These are phyloP conservation scores for Dentipellis sp. DNA, from an alignment of 768 basidiomycete species.

Conservation along the genomic window DNA sequence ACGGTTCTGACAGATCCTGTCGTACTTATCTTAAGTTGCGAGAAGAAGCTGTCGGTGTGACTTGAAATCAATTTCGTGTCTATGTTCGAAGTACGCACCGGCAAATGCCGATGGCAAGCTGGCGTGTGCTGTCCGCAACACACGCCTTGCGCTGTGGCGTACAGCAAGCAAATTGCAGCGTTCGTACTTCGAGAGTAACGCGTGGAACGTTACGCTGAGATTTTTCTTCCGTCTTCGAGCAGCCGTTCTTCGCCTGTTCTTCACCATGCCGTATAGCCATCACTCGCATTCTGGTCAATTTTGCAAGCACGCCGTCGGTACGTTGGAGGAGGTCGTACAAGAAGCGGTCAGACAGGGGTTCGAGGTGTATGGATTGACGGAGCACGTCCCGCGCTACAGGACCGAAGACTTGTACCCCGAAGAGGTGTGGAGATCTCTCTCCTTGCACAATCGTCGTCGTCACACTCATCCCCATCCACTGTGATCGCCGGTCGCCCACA, in stretches of 20 bases:
- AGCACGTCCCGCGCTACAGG: constrained; percentile 90
- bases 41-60: too few species aligned
- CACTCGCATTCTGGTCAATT: constrained; percentile 94
- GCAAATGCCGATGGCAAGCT: too few species aligned
- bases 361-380: constrained; percentile 75
- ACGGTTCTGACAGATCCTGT: too few species aligned
- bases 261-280: constrained; percentile 63
- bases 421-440: constrained; percentile 50
- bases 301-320: constrained; percentile 81
- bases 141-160: too few species aligned
- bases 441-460: background rate
- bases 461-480: background rate
- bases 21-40: too few species aligned
- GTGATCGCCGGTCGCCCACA: constrained; percentile 7
- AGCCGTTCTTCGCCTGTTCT: background rate
- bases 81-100: too few species aligned
- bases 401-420: constrained; percentile 83
- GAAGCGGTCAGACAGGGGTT: constrained; percentile 79
- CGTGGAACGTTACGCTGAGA: background rate
- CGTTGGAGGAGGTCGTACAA: constrained; percentile 70
- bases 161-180: too few species aligned
- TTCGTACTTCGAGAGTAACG: too few species aligned
- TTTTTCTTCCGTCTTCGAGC: background rate
- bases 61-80: too few species aligned
- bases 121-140: too few species aligned